Conservation (phyloP, 352 stramenopile species). For the Pythium plurisporium region DNA sequence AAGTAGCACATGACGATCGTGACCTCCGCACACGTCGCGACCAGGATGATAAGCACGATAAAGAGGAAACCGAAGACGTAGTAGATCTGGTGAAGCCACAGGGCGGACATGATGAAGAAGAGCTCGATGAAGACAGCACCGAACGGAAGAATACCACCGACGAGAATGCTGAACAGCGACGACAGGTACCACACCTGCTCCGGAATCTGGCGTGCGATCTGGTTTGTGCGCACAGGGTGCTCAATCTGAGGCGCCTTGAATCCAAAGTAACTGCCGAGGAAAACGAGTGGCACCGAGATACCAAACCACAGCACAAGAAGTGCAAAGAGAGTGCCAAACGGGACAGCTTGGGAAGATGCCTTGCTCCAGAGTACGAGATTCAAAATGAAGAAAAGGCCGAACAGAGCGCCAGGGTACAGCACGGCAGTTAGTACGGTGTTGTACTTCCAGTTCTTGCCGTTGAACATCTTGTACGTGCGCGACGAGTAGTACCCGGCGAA, state of each 20-base stretch:
- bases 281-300: slow-evolving; percentile 97
- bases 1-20: slow-evolving; percentile 99
- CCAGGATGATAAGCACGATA: slow-evolving; percentile 97
- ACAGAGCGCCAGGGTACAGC: slow-evolving; percentile 92
- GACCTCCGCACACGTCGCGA: slow-evolving; percentile 97
- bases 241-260: slow-evolving; percentile 85
- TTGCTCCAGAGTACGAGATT: slow-evolving; percentile 95
- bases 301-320: slow-evolving; percentile 98
- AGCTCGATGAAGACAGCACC: slow-evolving; percentile 99
- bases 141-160: slow-evolving; percentile 99
- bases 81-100: slow-evolving; percentile 99
- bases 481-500: slow-evolving; percentile 96
- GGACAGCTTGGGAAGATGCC: slow-evolving; percentile 85
- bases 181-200: slow-evolving; percentile 96
- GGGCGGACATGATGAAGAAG: slow-evolving; percentile 99
- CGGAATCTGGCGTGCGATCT: slow-evolving; percentile 89
- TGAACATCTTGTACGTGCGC: slow-evolving; percentile 98
- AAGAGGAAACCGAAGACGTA: slow-evolving; percentile 99
- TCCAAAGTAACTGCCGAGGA: slow-evolving; percentile 97
- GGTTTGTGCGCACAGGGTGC: slow-evolving; percentile 88
- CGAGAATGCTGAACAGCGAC: slow-evolving; percentile 91
- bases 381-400: slow-evolving; percentile 94
- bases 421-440: slow-evolving; percentile 96
- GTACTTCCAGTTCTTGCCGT: slow-evolving; percentile 96
- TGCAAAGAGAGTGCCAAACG: slow-evolving; percentile 95